Evolutionary conservation across 1,284 basidiomycete species (phyloP).

Genomic region (Ganoderma leucocontextum): DNA sequence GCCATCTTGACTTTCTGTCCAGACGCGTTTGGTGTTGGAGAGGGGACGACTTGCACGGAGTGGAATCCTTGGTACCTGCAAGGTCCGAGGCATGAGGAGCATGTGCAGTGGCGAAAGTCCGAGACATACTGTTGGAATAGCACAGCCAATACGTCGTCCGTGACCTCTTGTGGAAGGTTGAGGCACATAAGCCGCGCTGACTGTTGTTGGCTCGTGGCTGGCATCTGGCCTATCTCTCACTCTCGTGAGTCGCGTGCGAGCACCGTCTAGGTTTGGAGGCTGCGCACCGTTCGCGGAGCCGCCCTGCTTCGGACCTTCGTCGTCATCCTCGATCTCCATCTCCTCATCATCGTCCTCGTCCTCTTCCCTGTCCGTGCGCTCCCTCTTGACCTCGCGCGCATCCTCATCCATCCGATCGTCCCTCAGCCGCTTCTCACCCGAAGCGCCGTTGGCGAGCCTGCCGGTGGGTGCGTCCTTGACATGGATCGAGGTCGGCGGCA

Average conservation of each 20-base stretch:
- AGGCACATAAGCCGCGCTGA: conserved; percentile 77
- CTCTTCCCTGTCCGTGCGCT: conserved; percentile 53
- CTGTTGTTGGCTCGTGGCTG: conserved; percentile 61
- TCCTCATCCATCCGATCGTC: conserved; percentile 67
- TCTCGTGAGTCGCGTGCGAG: conserved; percentile 29
- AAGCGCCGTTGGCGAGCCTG: conserved; percentile 42
- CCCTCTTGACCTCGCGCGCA: conserved; percentile 69
- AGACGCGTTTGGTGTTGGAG: conserved; percentile 67
- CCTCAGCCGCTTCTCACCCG: conserved; percentile 67
- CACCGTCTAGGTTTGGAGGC: conserved; percentile 16
- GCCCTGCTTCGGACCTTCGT: conserved; percentile 51
- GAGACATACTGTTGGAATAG: conserved; percentile 84
- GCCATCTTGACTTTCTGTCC: conserved; percentile 77
- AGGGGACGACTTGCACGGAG: conserved; percentile 70
- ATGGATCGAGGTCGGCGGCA: conserved; percentile 70
- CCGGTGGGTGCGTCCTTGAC: conserved; percentile 46
- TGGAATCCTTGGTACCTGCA: conserved; percentile 80
- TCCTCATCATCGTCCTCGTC: conserved; percentile 81
- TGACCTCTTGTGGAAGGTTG: conserved; percentile 84
- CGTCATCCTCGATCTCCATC: conserved; percentile 88
- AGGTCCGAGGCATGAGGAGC: background rate
- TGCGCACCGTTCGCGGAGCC: conserved; percentile 30
- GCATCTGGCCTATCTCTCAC: conserved; percentile 50
- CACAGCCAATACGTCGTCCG: conserved; percentile 81
- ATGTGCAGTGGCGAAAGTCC: conserved; percentile 4